These are phyloP conservation scores for Talinum fruticosum DNA, from an alignment of 148 eudicot genomes.

Conservation along the genomic window DNA sequence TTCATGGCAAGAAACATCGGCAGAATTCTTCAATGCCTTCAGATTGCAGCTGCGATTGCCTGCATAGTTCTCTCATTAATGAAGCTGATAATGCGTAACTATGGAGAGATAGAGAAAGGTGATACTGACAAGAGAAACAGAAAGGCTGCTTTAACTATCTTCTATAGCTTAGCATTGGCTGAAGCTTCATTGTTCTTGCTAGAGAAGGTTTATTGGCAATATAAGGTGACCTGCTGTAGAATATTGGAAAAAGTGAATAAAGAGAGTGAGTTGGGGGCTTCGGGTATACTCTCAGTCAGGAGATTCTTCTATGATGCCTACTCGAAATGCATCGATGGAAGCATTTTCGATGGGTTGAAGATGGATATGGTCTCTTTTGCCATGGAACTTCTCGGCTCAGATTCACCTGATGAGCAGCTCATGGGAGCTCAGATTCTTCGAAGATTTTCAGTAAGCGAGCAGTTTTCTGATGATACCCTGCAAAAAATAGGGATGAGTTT, in stretches of 20 bases:
- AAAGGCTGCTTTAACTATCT: slow-evolving; percentile 56
- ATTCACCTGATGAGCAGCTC: slow-evolving; percentile 77
- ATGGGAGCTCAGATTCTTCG: slow-evolving; percentile 64
- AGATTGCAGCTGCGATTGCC: slow-evolving; percentile 59
- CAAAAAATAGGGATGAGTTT: slow-evolving; percentile 68
- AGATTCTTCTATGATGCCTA: slow-evolving; percentile 93
- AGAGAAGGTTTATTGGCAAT: slow-evolving; percentile 85
- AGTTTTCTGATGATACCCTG: slow-evolving; percentile 63
- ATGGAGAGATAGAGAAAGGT: slow-evolving; percentile 49
- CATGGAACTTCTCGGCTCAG: slow-evolving; percentile 68
- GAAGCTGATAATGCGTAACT: slow-evolving; percentile 58
- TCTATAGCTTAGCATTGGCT: slow-evolving; percentile 76
- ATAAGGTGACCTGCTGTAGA: slow-evolving; percentile 42
- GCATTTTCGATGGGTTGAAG: slow-evolving; percentile 84
- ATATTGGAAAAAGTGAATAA: slow-evolving; percentile 53
- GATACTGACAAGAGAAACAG: slow-evolving; percentile 67
- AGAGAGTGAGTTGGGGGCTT: slow-evolving; percentile 67
- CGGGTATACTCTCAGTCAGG: slow-evolving; percentile 51
- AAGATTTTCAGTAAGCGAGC: slow-evolving; percentile 37
- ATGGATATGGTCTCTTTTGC: slow-evolving; percentile 95
- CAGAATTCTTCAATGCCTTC: slow-evolving; percentile 66
- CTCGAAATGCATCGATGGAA: slow-evolving; percentile 70
- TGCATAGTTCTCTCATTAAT: slow-evolving; percentile 65
- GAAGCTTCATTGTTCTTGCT: slow-evolving; percentile 75
- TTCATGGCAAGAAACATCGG: slow-evolving; percentile 63